A percentile compares a stretch with the other conserved stretches of the same genome.
Conservation (phyloP, 768 basidiomycete genomes). For the Kwoniella bestiolae region DNA sequence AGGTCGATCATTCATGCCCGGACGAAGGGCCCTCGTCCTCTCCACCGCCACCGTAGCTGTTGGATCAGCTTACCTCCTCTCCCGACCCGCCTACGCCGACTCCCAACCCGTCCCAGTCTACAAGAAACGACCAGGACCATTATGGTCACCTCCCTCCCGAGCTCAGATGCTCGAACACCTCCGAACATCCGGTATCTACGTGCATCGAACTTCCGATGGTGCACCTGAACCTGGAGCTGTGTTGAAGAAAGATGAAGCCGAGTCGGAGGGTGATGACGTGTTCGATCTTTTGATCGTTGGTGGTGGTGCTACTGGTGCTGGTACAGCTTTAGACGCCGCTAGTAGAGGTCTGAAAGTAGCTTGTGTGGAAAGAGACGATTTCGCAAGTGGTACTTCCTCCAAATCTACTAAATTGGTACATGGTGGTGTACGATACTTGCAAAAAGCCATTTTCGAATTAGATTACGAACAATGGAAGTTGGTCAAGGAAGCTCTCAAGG, state of each 20-base stretch:
- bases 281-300: constrained; percentile 86
- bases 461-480: constrained; percentile 84
- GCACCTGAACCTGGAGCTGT: constrained; percentile 48
- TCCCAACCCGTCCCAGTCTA: constrained; percentile 45
- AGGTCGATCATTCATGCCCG: constrained; percentile 23
- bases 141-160: constrained; percentile 58
- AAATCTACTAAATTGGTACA: constrained; percentile 99
- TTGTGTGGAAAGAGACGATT: constrained; percentile 90
- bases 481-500: constrained; percentile 90
- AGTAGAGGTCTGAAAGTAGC: constrained; percentile 89
- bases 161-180: constrained; percentile 58
- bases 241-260: constrained; percentile 31
- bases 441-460: constrained; percentile 92
- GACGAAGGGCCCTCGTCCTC: constrained; percentile 22
- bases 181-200: constrained; percentile 49
- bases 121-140: constrained; percentile 56
- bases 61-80: constrained; percentile 20
- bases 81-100: constrained; percentile 27
- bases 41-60: constrained; percentile 21
- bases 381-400: constrained; percentile 87
- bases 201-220: constrained; percentile 35
- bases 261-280: constrained; percentile 61
- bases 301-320: constrained; percentile 94
- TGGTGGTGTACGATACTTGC: constrained; percentile 94
- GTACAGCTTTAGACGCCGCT: constrained; percentile 94